Base-by-base conservation (phyloP, 495 filamentous ascomycete genomes). In the Darksidea phi region DNA sequence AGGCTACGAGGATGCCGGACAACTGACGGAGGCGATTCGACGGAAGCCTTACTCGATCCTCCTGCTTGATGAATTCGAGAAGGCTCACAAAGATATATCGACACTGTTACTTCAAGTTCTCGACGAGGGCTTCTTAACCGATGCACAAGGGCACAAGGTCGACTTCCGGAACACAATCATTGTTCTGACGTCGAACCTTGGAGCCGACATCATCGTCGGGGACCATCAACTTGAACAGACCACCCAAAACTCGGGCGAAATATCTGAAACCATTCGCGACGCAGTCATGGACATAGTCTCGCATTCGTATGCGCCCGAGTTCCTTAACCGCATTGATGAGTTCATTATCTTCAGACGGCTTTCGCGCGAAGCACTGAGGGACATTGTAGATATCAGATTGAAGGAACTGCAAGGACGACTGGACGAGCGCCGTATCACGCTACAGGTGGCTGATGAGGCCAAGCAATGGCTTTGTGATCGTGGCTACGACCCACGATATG, bases 151-250 rank as follows among this genome's bases (percentile, higher is more conserved):
- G 36, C 94, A 96, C 75, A 95, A 91, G 68, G 85, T 98, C 48
- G 94, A 97, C 71, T 97, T 97, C 78, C 80, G 90, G 32, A 96
- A 96, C 71, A 97, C 93, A 15, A 86, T 97, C 63, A 96, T 98
- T 67, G 93, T 97, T 0, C 79, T 98, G 36, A 97, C 94, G 0
- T 95, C 90, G 25, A 98, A 98, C 72, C 85, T 98, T 38, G 88
- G 92, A 67, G 86, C 88, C 5, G 80, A 90, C 25, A 85, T 88
- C 48, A 82, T 91, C 3, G 81, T 89, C 36, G 83, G 79, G 37
- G 78, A 79, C 32, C 76, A 88, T 59, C 73, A 75, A 6, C 61
- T 82, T 26, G 79, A 86, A 69, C 80, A 83, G 54, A 80, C 26
- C n/a, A 57, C 34, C n/a, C 63, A 88, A 56, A 81, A 64, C 23